phyloP scores from a whole-genome alignment of 257 asterid species.

The Lithospermum erythrorhizon region DNA sequence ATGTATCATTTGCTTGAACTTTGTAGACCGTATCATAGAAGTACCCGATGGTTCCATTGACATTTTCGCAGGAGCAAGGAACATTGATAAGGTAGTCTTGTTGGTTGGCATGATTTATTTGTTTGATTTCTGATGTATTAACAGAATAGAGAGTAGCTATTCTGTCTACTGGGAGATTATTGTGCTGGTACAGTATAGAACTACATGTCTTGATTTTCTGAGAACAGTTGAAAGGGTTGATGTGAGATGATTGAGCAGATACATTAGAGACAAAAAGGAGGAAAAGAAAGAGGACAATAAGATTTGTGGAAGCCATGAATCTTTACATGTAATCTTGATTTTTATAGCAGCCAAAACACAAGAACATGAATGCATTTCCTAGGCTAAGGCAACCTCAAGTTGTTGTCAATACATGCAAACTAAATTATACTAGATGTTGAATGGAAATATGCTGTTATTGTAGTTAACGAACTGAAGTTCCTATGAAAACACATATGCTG shows the following conservation, averaged over 20 bases:
- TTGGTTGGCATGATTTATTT: conserved; percentile 14
- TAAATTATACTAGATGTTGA: background rate
- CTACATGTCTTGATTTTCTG: conserved; percentile 25
- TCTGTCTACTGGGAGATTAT: conserved; percentile 16
- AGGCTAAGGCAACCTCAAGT: background rate
- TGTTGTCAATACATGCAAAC: background rate
- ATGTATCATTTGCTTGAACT: conserved; percentile 17
- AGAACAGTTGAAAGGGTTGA: conserved; percentile 31
- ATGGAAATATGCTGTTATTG: background rate
- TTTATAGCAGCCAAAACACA: background rate
- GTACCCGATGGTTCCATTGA: conserved; percentile 33
- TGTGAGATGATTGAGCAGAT: conserved; percentile 6
- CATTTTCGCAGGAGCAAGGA: conserved; percentile 42
- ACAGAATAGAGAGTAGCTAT: conserved; percentile 35
- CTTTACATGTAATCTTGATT: background rate
- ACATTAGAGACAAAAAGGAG: conserved; percentile 6
- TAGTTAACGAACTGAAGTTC: background rate
- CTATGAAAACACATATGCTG: background rate
- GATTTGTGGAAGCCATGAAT: conserved; percentile 32
- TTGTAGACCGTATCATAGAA: conserved; percentile 40
- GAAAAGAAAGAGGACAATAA: conserved; percentile 15
- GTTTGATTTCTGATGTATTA: conserved; percentile 27
- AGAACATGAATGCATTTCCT: background rate
- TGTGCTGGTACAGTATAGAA: conserved; percentile 51
- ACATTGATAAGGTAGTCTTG: conserved; percentile 40